A percentile compares a stretch with the other conserved stretches of the same genome.
Evolutionary conservation across 805 yeast genomes (phyloP).

Genomic region (Candida alai): DNA sequence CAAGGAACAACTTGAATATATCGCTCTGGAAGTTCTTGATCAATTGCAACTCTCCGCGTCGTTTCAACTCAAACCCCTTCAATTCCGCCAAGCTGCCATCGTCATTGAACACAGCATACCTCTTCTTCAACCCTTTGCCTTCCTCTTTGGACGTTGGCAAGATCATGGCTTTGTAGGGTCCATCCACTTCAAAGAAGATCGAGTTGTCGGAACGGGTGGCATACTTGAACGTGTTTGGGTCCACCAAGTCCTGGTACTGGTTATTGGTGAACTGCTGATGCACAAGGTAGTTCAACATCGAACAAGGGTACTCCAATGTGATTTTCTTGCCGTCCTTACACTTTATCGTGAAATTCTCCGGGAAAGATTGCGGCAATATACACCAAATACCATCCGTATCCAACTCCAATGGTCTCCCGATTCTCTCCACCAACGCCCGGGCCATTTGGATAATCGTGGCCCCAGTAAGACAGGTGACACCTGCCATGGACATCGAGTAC

Average conservation of each 20-base stretch:
- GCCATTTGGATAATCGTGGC: conserved; percentile 99
- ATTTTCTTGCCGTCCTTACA: conserved; percentile 75
- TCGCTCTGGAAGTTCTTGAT: conserved; percentile 95
- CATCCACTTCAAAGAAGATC: conserved; percentile 97
- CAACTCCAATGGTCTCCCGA: conserved; percentile 92
- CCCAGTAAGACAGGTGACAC: conserved; percentile 96
- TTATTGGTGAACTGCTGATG: conserved; percentile 89
- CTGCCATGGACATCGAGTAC: conserved; percentile 99
- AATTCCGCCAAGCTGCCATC: conserved; percentile 94
- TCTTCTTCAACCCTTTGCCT: conserved; percentile 91
- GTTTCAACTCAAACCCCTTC: conserved; percentile 93
- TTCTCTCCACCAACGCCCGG: conserved; percentile 78
- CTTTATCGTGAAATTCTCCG: conserved; percentile 75
- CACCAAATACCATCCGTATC: conserved; percentile 99
- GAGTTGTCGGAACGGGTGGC: conserved; percentile 84
- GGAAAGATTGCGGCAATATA: conserved; percentile 88
- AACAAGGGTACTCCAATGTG: conserved; percentile 86
- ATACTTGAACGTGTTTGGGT: conserved; percentile 64
- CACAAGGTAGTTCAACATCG: conserved; percentile 91
- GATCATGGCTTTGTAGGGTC: conserved; percentile 97
- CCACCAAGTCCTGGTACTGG: conserved; percentile 85
- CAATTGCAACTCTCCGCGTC: conserved; percentile 93
- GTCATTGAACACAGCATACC: conserved; percentile 95
- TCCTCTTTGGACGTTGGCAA: conserved; percentile 96
- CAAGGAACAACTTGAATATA: conserved; percentile 84